phyloP scores from a whole-genome alignment of 768 basidiomycete genomes.

The Myochromella boudieri region DNA sequence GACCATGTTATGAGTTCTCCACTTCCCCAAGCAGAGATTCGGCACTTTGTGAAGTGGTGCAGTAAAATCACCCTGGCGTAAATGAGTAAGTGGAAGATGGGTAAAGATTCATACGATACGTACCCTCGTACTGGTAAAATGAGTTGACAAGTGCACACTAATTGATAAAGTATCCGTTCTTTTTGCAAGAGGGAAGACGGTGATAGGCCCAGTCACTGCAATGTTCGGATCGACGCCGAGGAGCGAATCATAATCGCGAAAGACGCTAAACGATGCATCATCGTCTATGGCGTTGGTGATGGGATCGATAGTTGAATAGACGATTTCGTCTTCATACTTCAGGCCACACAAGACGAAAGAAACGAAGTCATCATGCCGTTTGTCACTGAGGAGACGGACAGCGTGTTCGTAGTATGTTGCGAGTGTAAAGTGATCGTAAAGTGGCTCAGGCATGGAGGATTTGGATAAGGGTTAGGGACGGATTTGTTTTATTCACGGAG shows the following conservation, averaged over 20 bases:
- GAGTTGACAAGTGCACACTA: neutral
- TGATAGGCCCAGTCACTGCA: constrained; percentile 4
- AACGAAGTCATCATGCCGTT: neutral
- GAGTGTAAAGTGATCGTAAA: neutral
- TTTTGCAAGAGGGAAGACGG: neutral
- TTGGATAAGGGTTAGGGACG: too few relatives aligned
- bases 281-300: neutral
- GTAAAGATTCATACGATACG: too few relatives aligned
- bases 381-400: neutral
- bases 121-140: neutral
- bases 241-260: constrained; percentile 21
- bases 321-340: neutral
- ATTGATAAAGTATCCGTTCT: neutral
- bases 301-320: neutral
- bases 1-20: neutral
- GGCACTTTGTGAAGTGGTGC: constrained; percentile 2
- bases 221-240: constrained; percentile 15
- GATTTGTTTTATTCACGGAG: too few relatives aligned
- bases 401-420: neutral
- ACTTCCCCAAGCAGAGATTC: constrained; percentile 8
- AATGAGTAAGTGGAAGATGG: too few relatives aligned
- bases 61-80: neutral
- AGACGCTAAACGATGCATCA: constrained; percentile 9
- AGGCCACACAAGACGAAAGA: neutral
- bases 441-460: neutral